Conservation (phyloP, 768 basidiomycete genomes). For the Boletales sp. region DNA sequence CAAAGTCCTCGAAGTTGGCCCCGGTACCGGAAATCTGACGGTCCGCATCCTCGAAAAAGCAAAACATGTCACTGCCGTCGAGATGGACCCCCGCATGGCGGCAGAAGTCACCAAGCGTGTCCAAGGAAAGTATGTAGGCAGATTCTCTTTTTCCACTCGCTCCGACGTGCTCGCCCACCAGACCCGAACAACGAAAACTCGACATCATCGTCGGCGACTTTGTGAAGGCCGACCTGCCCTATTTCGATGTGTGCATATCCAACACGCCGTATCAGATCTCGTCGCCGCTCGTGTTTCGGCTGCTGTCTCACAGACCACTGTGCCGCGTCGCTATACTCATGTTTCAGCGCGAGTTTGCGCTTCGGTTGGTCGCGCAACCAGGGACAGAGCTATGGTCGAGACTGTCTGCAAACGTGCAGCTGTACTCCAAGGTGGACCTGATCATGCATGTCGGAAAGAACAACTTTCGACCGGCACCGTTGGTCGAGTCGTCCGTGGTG, state of each 20-base stretch:
- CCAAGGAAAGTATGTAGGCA: constrained; percentile 84
- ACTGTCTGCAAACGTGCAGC: constrained; percentile 93
- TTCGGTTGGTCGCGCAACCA: constrained; percentile 85
- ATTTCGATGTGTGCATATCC: constrained; percentile 98
- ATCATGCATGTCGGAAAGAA: constrained; percentile 96
- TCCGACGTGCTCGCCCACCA: constrained; percentile 29
- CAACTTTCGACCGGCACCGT: constrained; percentile 93
- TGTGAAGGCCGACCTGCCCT: constrained; percentile 95
- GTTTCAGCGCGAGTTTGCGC: constrained; percentile 99
- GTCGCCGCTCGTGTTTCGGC: constrained; percentile 93
- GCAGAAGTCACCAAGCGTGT: constrained; percentile 96
- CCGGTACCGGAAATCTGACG: constrained; percentile 96
- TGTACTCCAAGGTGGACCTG: constrained; percentile 95
- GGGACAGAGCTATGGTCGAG: constrained; percentile 88
- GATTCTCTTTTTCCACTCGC: not conserved
- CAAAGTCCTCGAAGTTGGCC: constrained; percentile 95
- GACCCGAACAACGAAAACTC: constrained; percentile 92
- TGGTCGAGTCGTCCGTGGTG: constrained; percentile 91
- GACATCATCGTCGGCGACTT: constrained; percentile 97
- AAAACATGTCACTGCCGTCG: constrained; percentile 89
- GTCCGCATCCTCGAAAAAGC: constrained; percentile 91
- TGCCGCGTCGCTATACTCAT: constrained; percentile 95
- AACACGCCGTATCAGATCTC: constrained; percentile 99
- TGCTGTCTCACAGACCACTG: constrained; percentile 93
- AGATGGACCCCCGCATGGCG: constrained; percentile 99